Evolutionary conservation across 208 protist species (phyloP).

Genomic region (Wallacemonas sp.): DNA sequence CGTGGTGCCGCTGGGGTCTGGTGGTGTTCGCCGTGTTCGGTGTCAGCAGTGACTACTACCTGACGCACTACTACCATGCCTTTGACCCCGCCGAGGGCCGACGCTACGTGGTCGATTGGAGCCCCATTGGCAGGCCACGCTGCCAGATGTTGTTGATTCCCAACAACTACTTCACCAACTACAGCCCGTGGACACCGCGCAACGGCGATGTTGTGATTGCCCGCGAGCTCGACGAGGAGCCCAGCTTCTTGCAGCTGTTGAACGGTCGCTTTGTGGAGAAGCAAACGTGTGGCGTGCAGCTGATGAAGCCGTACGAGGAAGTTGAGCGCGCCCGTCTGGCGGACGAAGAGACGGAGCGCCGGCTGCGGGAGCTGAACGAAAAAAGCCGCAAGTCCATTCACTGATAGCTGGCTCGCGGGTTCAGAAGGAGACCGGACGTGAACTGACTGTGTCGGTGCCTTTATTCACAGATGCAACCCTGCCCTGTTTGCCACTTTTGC

Average conservation of each 20-base stretch:
- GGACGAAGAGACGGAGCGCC: constrained; percentile 14
- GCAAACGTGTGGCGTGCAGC: constrained; percentile 72
- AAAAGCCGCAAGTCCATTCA: background rate
- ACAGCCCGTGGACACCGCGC: constrained; percentile 80
- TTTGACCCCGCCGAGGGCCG: constrained; percentile 65
- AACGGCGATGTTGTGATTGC: constrained; percentile 86
- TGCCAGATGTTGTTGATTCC: constrained; percentile 79
- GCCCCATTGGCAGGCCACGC: constrained; percentile 67
- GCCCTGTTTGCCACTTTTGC: too few species aligned
- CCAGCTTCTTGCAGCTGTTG: constrained; percentile 80
- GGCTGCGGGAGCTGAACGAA: background rate
- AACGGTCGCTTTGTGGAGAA: constrained; percentile 84
- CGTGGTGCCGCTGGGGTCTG: constrained; percentile 66
- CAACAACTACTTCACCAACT: constrained; percentile 82
- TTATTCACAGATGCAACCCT: too few species aligned
- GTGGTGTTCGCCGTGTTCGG: constrained; percentile 56
- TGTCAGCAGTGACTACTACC: constrained; percentile 83
- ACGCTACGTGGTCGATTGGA: constrained; percentile 78
- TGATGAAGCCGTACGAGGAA: constrained; percentile 66
- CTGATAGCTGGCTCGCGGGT: too few species aligned
- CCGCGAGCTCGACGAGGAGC: constrained; percentile 59
- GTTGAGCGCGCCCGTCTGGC: constrained; percentile 27
- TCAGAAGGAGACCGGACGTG: too few species aligned
- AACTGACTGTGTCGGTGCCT: too few species aligned
- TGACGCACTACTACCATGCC: constrained; percentile 78